Conservation (phyloP, 768 basidiomycete genomes). For the Suillus ampliporus region DNA sequence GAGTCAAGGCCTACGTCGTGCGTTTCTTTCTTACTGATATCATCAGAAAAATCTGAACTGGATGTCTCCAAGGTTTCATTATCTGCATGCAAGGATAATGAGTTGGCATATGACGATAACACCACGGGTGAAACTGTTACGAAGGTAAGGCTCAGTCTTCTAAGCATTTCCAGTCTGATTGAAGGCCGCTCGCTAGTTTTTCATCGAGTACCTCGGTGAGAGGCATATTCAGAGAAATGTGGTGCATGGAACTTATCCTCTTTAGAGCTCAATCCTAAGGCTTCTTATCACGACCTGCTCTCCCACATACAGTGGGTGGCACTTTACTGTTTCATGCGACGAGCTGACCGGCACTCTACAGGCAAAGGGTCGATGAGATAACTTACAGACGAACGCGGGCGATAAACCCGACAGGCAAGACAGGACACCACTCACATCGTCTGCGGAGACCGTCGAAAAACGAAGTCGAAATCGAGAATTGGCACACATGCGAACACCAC, state of each 20-base stretch:
- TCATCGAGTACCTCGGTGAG: slow-evolving; percentile 4
- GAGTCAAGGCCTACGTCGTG: slow-evolving; percentile 26
- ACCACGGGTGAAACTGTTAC: slow-evolving; percentile 27
- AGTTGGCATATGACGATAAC: slow-evolving; percentile 30
- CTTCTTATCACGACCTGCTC: slow-evolving; percentile 2
- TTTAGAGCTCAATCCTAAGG: neutral
- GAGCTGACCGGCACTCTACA: neutral
- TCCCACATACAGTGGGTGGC: neutral
- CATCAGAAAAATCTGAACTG: slow-evolving; percentile 8
- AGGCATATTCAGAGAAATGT: neutral
- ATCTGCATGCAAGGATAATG: slow-evolving; percentile 34
- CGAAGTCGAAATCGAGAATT: neutral
- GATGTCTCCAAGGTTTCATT: slow-evolving; percentile 27
- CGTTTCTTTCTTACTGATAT: slow-evolving; percentile 9
- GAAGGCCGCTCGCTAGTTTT: neutral
- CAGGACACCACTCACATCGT: neutral
- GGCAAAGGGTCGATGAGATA: neutral
- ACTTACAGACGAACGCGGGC: neutral
- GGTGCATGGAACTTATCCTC: neutral
- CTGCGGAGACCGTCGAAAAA: neutral
- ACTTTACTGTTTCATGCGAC: neutral
- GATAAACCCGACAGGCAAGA: neutral
- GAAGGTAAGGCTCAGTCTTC: slow-evolving; percentile 16
- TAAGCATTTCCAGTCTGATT: neutral
- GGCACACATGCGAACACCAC: neutral